phyloP scores from a whole-genome alignment of 2,329 filamentous ascomycete species.

The Verticillium longisporum region DNA sequence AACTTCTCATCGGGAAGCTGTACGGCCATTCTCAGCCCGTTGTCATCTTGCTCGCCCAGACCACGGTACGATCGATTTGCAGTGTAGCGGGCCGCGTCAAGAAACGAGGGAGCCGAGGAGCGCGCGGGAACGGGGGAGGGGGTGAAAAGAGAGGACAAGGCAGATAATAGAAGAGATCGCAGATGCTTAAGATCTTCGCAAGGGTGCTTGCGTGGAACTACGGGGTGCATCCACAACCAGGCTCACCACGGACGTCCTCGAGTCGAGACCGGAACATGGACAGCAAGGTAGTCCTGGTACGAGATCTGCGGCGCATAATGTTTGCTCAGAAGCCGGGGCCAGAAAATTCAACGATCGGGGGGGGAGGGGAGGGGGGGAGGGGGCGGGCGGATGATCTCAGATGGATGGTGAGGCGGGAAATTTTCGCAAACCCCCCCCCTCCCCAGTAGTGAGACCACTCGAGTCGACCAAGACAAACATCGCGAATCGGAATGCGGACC shows the following conservation, averaged over 20 bases:
- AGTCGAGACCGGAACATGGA: neutral
- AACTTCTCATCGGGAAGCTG: conserved; percentile 26
- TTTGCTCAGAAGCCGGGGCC: neutral
- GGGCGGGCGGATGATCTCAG: neutral
- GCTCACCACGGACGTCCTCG: neutral
- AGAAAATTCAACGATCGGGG: neutral
- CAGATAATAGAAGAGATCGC: neutral
- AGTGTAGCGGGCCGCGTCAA: neutral
- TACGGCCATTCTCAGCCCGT: conserved; percentile 23
- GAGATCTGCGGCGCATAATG: conserved; percentile 3
- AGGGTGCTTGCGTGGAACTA: neutral
- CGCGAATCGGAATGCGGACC: neutral
- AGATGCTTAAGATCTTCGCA: conserved; percentile 2
- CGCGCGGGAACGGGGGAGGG: neutral
- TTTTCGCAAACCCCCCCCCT: neutral
- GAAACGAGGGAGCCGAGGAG: neutral
- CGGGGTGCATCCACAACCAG: neutral
- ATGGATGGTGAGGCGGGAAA: neutral
- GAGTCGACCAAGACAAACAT: neutral
- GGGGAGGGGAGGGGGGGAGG: no score
- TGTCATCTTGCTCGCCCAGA: neutral
- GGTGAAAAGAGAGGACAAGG: neutral
- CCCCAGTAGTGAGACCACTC: neutral
- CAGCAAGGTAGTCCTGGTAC: neutral
- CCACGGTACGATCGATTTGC: neutral